A percentile compares a stretch with the other conserved stretches of the same genome.
Conservation (phyloP, 179 eudicot species). For the Actinidia chinensis region DNA sequence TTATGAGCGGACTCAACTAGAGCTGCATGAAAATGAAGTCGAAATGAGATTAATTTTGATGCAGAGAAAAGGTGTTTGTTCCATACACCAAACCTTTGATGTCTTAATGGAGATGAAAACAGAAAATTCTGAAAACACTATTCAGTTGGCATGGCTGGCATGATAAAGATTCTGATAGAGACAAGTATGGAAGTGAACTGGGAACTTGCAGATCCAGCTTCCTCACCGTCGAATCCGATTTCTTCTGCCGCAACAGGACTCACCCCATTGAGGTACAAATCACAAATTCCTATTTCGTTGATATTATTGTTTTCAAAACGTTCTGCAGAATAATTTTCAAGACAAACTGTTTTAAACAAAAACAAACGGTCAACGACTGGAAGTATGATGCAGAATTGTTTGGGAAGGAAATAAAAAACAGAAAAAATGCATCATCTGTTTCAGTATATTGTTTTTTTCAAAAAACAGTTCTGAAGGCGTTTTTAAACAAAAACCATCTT, state of each 20-base stretch:
- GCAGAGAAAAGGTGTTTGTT: constrained; percentile 73
- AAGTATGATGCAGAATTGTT: too few species aligned
- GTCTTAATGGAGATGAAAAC: constrained; percentile 67
- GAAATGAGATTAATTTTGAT: too few species aligned
- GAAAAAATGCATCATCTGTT: too few species aligned
- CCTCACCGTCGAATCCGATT: constrained; percentile 59
- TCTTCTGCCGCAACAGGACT: constrained; percentile 73
- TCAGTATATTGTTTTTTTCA: too few species aligned
- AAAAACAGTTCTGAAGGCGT: too few species aligned
- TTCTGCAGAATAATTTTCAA: neutral
- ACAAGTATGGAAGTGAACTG: constrained; percentile 38
- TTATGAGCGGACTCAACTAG: too few species aligned
- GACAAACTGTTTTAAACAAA: neutral
- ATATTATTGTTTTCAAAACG: neutral
- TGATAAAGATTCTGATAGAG: constrained; percentile 63
- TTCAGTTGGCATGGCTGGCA: constrained; percentile 84
- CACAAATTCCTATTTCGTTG: too few species aligned
- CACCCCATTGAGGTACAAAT: constrained; percentile 65
- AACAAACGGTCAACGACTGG: too few species aligned
- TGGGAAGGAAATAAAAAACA: too few species aligned
- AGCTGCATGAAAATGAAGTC: too few species aligned
- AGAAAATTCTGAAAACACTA: constrained; percentile 43
- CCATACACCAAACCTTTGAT: constrained; percentile 72
- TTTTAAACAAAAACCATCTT: too few species aligned
- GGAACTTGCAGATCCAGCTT: constrained; percentile 81